phyloP scores from a whole-genome alignment of 192 early-diverging fungal genomes.

The Radiomyces spectabilis region DNA sequence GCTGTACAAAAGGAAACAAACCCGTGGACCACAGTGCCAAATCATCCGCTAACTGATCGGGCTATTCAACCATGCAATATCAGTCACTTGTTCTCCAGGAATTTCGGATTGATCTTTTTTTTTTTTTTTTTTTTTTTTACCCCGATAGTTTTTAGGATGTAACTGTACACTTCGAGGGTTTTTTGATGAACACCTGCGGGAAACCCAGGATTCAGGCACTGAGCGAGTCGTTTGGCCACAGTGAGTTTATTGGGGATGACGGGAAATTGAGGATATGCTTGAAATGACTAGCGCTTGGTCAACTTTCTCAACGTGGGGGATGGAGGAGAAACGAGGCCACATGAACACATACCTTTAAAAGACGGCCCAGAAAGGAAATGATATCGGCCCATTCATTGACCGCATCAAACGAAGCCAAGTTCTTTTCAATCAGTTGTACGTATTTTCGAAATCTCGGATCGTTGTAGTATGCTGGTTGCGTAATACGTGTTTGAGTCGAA shows the following conservation, averaged over 20 bases:
- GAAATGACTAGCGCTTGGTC: conserved; percentile 52
- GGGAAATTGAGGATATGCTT: conserved; percentile 65
- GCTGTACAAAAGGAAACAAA: conserved; percentile 84
- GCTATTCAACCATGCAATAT: no score
- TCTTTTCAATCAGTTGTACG: conserved; percentile 72
- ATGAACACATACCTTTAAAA: conserved; percentile 52
- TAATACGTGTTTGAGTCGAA: no score
- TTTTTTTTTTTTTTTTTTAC: no score
- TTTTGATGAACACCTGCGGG: conserved; percentile 95
- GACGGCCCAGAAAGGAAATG: conserved; percentile 79
- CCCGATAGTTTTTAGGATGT: conserved; percentile 64
- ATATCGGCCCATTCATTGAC: conserved; percentile 95
- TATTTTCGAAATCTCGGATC: conserved; percentile 84
- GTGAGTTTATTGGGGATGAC: conserved; percentile 78
- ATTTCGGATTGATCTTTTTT: no score
- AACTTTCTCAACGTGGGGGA: no score
- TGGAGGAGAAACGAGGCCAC: conserved; percentile 4
- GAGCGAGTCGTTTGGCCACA: conserved; percentile 86
- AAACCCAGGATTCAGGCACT: conserved; percentile 90
- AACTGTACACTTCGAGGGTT: conserved; percentile 78
- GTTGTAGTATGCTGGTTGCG: no score
- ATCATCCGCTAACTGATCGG: conserved; percentile 75
- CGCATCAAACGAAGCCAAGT: conserved; percentile 86
- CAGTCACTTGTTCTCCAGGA: no score
- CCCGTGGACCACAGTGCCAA: conserved; percentile 83